Evolutionary conservation across 2,329 filamentous ascomycete species (phyloP), one percentile per base, ranked within the genome.

Genomic region (Corniculantispora saksenae): DNA sequence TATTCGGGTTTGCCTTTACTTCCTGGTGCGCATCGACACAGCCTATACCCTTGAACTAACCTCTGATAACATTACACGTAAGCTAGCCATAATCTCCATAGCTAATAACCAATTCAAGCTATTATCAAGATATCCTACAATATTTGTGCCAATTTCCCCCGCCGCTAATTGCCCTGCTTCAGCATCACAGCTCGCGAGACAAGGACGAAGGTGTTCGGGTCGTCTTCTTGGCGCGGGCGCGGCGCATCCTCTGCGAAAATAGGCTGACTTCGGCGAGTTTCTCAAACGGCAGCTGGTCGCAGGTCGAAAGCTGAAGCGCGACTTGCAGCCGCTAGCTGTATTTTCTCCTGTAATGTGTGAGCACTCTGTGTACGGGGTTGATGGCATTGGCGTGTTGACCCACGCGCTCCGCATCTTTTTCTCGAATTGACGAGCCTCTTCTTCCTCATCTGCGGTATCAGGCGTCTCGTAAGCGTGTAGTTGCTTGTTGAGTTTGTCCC

Each of bases 321-420:
- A 6, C 6, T 29, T 63, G 61, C 19, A 63, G 51, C 25, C 27
- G 45, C n/a, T 40, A 32, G 61, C 61, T 63, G 10, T 43, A 4
- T 27, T 48, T 48, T 50, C 29, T 40, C 21, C 61, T 63, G 27
- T 13, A 10, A 3, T 25, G 40, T 25, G 38, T 63, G 3, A 63
- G 61, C 27, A 56, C 19, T 19, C 57, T 3, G 8, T 8, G 29
- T 19, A 6, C 19, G 12, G n/a, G 32, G n/a, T 19, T 12, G 25
- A 21, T 23, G 17, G 27, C n/a, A 27, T 40, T 15, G 21, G 13
- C 17, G 3, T 19, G 43, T 25, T 7, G 1, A 60, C 57, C 9
- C 29, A 60, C 57, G 48, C 57, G 29, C 32, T 51, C n/a, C 45
- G 25, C 57, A 60, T 38, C 43, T 38, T 32, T 19, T 19, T 60